These are phyloP conservation scores for Alloteropsis angusta DNA, from an alignment of 202 grass and related monocot genomes.

Conservation along the genomic window DNA sequence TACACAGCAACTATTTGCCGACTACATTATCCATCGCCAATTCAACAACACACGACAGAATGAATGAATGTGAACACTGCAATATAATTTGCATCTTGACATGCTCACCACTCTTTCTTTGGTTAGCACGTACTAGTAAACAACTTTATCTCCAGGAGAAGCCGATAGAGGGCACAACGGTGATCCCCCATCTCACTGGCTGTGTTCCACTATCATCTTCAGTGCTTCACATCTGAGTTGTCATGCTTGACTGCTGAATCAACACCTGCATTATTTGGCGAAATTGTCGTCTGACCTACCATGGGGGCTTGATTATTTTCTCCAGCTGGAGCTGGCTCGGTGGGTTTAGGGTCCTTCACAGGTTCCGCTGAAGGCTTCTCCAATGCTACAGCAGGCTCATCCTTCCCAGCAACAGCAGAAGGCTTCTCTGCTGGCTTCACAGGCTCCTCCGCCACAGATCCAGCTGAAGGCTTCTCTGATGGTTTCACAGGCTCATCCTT, in stretches of 20 bases:
- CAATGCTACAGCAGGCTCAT: conserved; percentile 26
- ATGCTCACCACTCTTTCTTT: conserved; percentile 26
- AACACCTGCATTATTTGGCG: conserved; percentile 24
- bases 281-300: conserved; percentile 24
- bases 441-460: conserved; percentile 22
- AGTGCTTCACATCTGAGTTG: conserved; percentile 6
- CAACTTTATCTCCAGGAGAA: conserved; percentile 34
- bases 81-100: conserved; percentile 6
- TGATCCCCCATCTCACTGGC: conserved; percentile 26
- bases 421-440: conserved; percentile 29
- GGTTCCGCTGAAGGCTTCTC: conserved; percentile 31
- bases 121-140: conserved; percentile 40
- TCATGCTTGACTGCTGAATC: conserved; percentile 12
- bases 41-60: conserved; percentile 1
- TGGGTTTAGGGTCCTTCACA: conserved; percentile 25
- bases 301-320: conserved; percentile 23
- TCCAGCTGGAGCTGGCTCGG: conserved; percentile 13
- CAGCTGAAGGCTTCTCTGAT: conserved; percentile 30
- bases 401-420: conserved; percentile 29
- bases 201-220: not conserved
- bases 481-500: conserved; percentile 43
- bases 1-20: not conserved
- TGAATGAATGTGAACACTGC: not conserved
- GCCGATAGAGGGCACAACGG: conserved; percentile 44
- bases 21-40: not conserved